Base-by-base conservation (phyloP, 2,329 filamentous ascomycete genomes). In the Bretziella fagacearum region DNA sequence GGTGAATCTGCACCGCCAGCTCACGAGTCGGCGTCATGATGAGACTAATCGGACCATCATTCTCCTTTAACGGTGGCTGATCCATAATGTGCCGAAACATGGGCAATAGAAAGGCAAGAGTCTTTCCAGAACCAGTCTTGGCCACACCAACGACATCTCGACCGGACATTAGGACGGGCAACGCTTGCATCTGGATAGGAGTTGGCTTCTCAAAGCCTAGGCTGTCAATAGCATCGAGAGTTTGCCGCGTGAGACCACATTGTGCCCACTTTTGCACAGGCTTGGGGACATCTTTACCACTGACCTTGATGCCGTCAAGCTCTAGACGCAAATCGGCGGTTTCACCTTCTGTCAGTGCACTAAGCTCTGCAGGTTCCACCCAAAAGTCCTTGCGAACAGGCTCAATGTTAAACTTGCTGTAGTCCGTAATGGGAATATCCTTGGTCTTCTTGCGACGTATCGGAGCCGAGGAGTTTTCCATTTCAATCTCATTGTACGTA, bases 11-110 rank as follows among this genome's bases (percentile, higher is more conserved):
- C 2, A 83, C 82, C 4, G 87, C 87, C 53, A 98, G 68, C 63
- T 98, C 91, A 61, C 91, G 79, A 3, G 91, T 98, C 1, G 91
- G 91, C 10, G 89, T 91, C 71, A 98, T 82, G 53, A 98, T 83
- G 45, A 98, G 63, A 8, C 80, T 79, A 45, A 98, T 76, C 0
- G 91, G 85, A 0, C 91, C 91, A 59, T 98, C 91, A 52, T 81
- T 78, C 36, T 82, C 77, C 56, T 82, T 83, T 15, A 95, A 66
- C 0, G 82, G 78, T 43, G 77, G 71, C 59, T 98, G 91, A 57
- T 96, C 91, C 62, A 89, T 91, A 65, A 96, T 94, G 60, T 98
- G 91, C 48, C 91, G 78, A 60, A 98, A 95, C 85, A 96, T 95
- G 30, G 91, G 91, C 37, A 98, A 73, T 25, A 94, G 65, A 59